Evolutionary conservation across 371 early-diverging fungal species (phyloP).

Genomic region (Mortierella sp.): DNA sequence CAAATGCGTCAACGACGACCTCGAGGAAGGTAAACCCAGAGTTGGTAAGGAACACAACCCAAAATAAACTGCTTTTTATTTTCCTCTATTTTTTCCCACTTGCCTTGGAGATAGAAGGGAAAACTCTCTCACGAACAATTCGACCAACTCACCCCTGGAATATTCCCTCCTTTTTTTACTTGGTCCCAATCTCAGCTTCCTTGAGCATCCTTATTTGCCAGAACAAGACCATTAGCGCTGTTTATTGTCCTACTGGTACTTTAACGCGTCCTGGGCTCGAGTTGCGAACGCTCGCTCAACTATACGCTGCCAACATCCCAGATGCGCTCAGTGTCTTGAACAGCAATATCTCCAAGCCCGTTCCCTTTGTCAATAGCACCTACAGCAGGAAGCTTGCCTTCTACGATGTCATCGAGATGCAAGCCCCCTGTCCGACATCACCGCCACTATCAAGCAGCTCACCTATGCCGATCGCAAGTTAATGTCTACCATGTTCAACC

Average conservation of each 20-base stretch:
- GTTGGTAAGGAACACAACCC: background rate
- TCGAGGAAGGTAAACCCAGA: background rate
- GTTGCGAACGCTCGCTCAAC: background rate
- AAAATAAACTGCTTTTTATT: background rate
- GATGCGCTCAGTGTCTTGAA: background rate
- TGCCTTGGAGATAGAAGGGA: background rate
- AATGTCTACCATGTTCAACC: constrained; percentile 5
- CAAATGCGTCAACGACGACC: background rate
- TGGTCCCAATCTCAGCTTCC: constrained; percentile 4
- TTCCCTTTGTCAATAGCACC: background rate
- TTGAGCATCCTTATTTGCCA: constrained; percentile 30
- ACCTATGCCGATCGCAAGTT: constrained; percentile 13
- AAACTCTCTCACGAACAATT: background rate
- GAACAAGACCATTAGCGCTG: constrained; percentile 30
- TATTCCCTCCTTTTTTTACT: background rate
- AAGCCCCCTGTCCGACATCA: constrained; percentile 25
- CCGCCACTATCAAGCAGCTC: constrained; percentile 11
- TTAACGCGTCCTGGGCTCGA: constrained; percentile 14
- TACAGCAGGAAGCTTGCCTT: constrained; percentile 15
- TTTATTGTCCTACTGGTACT: constrained; percentile 31
- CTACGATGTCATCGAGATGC: constrained; percentile 28
- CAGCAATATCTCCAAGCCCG: background rate
- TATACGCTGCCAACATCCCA: constrained; percentile 7
- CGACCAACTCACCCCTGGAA: background rate
- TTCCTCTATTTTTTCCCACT: background rate